Evolutionary conservation across 2,329 filamentous ascomycete species (phyloP).

Genomic region (Pseudocercospora fijiensis): DNA sequence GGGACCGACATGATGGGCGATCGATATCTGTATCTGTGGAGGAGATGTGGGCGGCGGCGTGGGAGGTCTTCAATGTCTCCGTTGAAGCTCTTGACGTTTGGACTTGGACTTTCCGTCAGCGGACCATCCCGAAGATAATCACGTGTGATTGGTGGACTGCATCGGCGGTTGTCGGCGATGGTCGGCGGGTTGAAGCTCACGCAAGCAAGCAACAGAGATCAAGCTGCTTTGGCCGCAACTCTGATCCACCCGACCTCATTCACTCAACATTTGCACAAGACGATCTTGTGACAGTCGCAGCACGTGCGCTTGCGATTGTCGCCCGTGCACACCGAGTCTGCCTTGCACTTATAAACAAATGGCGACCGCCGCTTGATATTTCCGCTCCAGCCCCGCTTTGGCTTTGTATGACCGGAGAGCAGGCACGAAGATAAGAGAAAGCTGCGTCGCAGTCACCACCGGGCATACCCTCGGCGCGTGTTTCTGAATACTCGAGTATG

Average conservation of each 20-base stretch:
- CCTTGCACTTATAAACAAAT: background rate
- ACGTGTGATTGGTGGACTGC: background rate
- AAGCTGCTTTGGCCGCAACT: slow-evolving; percentile 1
- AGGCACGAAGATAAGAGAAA: slow-evolving; percentile 10
- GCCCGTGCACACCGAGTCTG: background rate
- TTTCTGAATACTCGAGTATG: slow-evolving; percentile 31
- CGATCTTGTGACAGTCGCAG: background rate
- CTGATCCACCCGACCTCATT: background rate
- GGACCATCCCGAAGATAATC: background rate
- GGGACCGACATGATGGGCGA: slow-evolving; percentile 64
- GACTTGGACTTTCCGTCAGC: background rate
- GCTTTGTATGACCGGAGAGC: slow-evolving; percentile 2
- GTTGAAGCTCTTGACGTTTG: slow-evolving; percentile 3
- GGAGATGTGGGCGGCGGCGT: slow-evolving; percentile 19
- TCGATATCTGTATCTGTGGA: slow-evolving; percentile 9
- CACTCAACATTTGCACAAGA: background rate
- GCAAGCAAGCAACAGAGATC: slow-evolving; percentile 7
- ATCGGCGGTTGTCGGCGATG: background rate
- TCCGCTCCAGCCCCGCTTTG: slow-evolving; percentile 7
- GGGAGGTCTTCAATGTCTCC: slow-evolving; percentile 2
- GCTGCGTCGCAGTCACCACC: background rate
- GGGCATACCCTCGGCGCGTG: background rate
- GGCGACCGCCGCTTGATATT: background rate
- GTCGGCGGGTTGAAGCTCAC: background rate
- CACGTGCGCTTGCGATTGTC: background rate